Evolutionary conservation across 1,284 basidiomycete genomes (phyloP), one percentile per base, ranked within the genome.

Genomic region (Apiotrichum sp.): DNA sequence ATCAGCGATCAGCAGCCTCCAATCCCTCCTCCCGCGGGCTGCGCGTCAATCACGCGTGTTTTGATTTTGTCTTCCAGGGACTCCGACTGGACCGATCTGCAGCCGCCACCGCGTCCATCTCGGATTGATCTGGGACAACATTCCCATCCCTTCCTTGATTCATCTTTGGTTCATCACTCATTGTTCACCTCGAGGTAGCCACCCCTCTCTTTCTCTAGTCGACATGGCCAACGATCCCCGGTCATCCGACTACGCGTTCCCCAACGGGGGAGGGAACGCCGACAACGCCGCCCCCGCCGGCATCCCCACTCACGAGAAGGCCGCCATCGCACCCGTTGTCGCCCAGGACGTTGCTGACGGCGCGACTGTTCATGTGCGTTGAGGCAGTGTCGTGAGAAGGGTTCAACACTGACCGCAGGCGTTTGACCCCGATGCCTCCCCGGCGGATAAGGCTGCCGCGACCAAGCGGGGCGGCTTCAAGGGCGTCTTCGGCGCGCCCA

Each of bases 361-460:
- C 4, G 70, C 69, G 11, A 51, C 60, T 33, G 71, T 74, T 16
- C 68, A 74, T 60, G 72, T 74, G 49, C 53, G 69, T 67, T n/a
- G 22, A 22, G 22, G 22, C 22, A 22, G 22, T 22, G 22, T 22
- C 22, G 22, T 22, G 22, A 22, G 22, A 22, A 22, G 22, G 22
- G 22, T 9, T 16, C 29, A 10, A 33, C 22, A 31, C 56, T 52
- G 11, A 52, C 52, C 4, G 9, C 84, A 91, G 77, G 79, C 83
- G 0, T 93, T 93, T 75, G 80, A 86, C 77, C 84, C 89, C 39
- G 81, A 90, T 58, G 82, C 85, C 11, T 73, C 83, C 0, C 88
- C 90, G 1, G 78, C 82, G 46, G 78, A 86, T 70, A 93, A 93
- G 78, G 87, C 81, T 14, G 84, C 93, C 77, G 78, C 75, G 8